Evolutionary conservation across 2,329 filamentous ascomycete species (phyloP), one percentile per base, ranked within the genome.

Genomic region (Trichoderma guizhouense): DNA sequence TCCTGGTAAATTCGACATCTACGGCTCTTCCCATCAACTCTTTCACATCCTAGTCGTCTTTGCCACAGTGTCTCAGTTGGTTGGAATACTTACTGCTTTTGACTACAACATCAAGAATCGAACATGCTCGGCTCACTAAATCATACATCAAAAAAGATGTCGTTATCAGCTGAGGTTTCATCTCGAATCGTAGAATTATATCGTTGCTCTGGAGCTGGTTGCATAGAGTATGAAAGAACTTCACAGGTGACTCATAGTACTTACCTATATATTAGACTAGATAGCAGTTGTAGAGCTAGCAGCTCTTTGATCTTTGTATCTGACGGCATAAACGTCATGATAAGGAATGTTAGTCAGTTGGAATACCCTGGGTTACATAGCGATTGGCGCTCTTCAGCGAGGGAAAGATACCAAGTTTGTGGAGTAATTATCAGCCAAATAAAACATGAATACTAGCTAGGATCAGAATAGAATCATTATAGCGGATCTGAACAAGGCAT

Each of bases 1-100:
- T 21, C 65, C 65, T 26, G 65, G 65, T 12, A 68, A 47, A 60
- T 68, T 68, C 18, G 65, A 68, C 34, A 68, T 68, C 3, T 68
- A 60, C 47, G 65, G 65, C 53, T 47, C 65, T 18, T 68, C 65
- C 12, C 65, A 68, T 12, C 65, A 68, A 34, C 65, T 68, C 18
- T 68, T 68, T 47, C 65, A 68, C 34, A 60, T 68, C 14, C 24
- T 68, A 7, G 65, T 68, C 3, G 65, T 68, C 53, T 43, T 47
- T 5, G 65, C 65, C 24, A 68, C 65, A 24, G 53, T 60, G 34
- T 30, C 53, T 3, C 65, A 68, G 24, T 47, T 60, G 30, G 43
- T 68, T 43, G 65, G 53, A 26, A 60, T 68, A 68, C 43, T 60
- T n/a, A 26, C 24, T 32, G 65, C 65, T 5, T 68, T 60, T 8